These are phyloP conservation scores for Chaetoceros muelleri DNA, from an alignment of 108 stramenopile genomes.

Conservation along the genomic window DNA sequence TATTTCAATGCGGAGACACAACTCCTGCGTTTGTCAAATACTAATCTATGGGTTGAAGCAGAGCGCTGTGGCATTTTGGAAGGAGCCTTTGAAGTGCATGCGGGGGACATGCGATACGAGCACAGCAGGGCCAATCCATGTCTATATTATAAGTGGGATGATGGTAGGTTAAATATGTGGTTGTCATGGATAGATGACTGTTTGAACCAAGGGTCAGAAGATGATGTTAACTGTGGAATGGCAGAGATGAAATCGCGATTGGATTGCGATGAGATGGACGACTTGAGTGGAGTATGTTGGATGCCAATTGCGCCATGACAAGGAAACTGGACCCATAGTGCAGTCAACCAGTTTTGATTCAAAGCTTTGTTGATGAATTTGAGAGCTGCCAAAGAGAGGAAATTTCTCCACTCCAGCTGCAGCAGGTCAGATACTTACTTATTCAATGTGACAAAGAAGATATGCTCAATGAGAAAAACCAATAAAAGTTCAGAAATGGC, in stretches of 20 bases:
- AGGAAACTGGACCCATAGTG: conserved; percentile 3
- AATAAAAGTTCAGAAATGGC: conserved; percentile 10
- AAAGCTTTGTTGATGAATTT: conserved; percentile 22
- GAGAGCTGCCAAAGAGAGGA: conserved; percentile 1
- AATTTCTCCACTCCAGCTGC: not conserved
- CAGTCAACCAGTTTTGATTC: conserved; percentile 33
- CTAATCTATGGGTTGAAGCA: conserved; percentile 30
- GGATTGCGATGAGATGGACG: conserved; percentile 18
- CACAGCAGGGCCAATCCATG: conserved; percentile 18
- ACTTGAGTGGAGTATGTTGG: conserved; percentile 33
- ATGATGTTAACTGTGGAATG: conserved; percentile 2
- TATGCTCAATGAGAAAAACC: too few relatives aligned
- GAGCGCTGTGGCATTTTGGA: conserved; percentile 23
- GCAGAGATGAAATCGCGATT: conserved; percentile 11
- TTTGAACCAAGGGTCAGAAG: conserved; percentile 5
- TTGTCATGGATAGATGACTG: conserved; percentile 32
- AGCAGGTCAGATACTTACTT: conserved; percentile 4
- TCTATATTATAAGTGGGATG: conserved; percentile 17
- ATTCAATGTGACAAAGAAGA: not conserved
- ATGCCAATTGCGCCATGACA: conserved; percentile 12
- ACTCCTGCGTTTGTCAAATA: conserved; percentile 7
- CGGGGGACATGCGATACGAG: not conserved
- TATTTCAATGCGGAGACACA: conserved; percentile 4
- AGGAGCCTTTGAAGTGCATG: not conserved
- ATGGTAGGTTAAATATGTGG: not conserved